Base-by-base conservation (phyloP, 495 filamentous ascomycete genomes). In the Podospora pseudocomata region DNA sequence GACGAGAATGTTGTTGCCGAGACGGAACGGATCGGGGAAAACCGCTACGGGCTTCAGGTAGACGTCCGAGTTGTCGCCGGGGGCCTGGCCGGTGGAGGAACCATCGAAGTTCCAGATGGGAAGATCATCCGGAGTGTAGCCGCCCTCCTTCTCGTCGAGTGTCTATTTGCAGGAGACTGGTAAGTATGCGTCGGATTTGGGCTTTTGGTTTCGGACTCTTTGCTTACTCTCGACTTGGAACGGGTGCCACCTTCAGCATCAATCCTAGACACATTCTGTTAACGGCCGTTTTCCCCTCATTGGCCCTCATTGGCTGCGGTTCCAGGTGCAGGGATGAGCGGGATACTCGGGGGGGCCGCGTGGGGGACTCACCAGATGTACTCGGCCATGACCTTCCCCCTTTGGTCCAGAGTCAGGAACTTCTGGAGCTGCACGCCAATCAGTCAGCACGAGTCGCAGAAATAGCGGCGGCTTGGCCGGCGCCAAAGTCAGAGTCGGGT, bases 41-140 rank as follows among this genome's bases (percentile, higher is more conserved):
- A 91, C 88, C 70, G 92, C 91, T 64, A 92, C 88, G 65, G 95
- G 95, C 77, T 74, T 71, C 70, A 99, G 91, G 87, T 97, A 97
- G 86, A 98, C 91, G 83, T 99, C 95, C 68, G 94, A 97, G 87
- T 99, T 93, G 80, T 95, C 92, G 78, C 95, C 94, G 49, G 93
- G 92, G 65, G 95, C 95, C 82, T 99, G 95, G 74, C 85, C 91
- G 72, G 92, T 96, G 19, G 93, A 97, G 61, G 93, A 97, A 79
- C 95, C 95, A 77, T 99, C 95, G 77, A 99, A 99, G 86, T 98
- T 99, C 95, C 95, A 99, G 79, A 96, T 91, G 67, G 94, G 92
- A 68, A 99, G 93, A 68, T 97, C 92, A 65, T 93, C 90, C 68
- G 92, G 78, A 66, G 79, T 81, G 77, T 81, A 80, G 39, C 39